Conservation (phyloP, 2,329 filamentous ascomycete species). For the Aureobasidium melanogenum region DNA sequence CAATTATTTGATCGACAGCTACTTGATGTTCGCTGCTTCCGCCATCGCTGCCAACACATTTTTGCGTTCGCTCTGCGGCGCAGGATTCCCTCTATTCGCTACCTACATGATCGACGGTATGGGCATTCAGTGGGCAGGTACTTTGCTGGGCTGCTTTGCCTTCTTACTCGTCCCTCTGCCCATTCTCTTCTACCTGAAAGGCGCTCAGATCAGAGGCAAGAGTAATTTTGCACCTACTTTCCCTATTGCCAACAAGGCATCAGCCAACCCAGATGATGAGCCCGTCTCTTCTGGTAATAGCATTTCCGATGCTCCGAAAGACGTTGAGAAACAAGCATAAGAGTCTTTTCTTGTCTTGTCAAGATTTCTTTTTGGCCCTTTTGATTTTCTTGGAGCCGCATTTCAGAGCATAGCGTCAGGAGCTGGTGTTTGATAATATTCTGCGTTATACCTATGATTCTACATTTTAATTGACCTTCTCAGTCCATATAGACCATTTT, state of each 20-base stretch:
- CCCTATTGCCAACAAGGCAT: constrained; percentile 13
- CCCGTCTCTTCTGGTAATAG: not conserved
- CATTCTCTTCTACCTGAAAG: constrained; percentile 35
- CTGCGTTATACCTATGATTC: not conserved
- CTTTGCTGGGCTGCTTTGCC: constrained; percentile 37
- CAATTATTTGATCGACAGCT: constrained; percentile 52
- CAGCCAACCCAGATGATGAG: not conserved
- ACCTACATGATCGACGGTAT: constrained; percentile 46
- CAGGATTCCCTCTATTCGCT: constrained; percentile 44
- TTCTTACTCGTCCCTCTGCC: constrained; percentile 35
- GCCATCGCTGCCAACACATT: constrained; percentile 50
- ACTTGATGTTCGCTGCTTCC: constrained; percentile 48
- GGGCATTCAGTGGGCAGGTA: constrained; percentile 40
- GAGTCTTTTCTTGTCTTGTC: not conserved
- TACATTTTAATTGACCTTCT: not conserved
- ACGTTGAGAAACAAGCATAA: constrained; percentile 13
- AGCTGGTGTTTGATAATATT: not conserved
- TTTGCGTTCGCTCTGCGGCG: constrained; percentile 41
- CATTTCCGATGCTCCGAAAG: not conserved
- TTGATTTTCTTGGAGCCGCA: not conserved
- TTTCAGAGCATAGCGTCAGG: not conserved
- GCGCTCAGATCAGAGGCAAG: constrained; percentile 34
- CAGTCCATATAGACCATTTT: not conserved
- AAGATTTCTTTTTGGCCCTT: not conserved
- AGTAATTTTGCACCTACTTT: constrained; percentile 34